These are phyloP conservation scores for Xylariaceae sp. DNA, from an alignment of 2,329 filamentous ascomycete genomes.

Conservation along the genomic window DNA sequence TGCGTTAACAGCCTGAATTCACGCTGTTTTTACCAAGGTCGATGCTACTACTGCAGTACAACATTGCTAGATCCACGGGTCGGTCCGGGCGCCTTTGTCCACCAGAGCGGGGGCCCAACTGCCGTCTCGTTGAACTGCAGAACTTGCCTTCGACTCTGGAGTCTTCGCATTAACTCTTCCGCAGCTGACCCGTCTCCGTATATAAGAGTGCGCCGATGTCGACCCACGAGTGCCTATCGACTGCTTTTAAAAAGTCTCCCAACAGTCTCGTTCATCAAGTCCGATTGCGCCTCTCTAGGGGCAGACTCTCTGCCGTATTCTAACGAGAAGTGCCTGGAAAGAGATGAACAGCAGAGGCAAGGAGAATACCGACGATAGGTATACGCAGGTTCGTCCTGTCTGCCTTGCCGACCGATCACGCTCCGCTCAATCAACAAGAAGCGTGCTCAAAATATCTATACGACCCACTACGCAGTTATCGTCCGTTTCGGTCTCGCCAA, in stretches of 20 bases:
- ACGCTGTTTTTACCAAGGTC: neutral
- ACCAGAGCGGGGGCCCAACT: neutral
- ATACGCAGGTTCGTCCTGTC: neutral
- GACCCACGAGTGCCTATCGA: neutral
- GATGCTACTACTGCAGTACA: neutral
- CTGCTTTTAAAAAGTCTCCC: neutral
- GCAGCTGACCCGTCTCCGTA: neutral
- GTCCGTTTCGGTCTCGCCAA: neutral
- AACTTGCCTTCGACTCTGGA: neutral
- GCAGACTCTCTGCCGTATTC: constrained; percentile 4
- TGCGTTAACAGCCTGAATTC: neutral
- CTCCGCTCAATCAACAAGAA: neutral
- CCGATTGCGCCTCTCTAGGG: constrained; percentile 6
- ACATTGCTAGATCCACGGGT: neutral
- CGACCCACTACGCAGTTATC: constrained; percentile 1
- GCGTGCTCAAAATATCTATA: neutral
- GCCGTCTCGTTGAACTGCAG: neutral
- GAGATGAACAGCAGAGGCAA: constrained; percentile 5
- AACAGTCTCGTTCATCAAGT: neutral
- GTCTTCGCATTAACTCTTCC: neutral
- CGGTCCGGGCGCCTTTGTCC: neutral
- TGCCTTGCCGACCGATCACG: neutral
- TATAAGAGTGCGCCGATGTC: neutral
- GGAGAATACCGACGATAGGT: neutral
- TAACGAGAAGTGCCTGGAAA: neutral